A percentile compares a stretch with the other conserved stretches of the same genome.
These are phyloP conservation scores for Pseudoturritis turrita DNA, from an alignment of 345 rosid genomes.

Conservation along the genomic window DNA sequence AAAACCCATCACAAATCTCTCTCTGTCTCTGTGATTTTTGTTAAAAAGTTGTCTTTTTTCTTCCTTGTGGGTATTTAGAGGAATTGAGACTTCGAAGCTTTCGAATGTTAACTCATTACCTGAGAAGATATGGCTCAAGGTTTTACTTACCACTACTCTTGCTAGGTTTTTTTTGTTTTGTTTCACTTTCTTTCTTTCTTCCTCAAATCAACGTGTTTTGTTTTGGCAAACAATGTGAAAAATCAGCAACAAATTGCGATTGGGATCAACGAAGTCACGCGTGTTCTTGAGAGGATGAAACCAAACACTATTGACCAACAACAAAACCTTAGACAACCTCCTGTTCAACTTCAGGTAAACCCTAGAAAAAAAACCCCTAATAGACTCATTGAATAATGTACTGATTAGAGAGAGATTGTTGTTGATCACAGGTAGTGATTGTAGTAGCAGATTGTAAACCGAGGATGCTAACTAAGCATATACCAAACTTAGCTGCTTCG, in stretches of 20 bases:
- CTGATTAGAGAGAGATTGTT: background rate
- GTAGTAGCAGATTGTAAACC: slow-evolving; percentile 71
- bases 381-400: background rate
- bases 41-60: background rate
- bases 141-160: slow-evolving; percentile 1
- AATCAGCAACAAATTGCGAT: slow-evolving; percentile 70
- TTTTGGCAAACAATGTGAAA: too few species aligned
- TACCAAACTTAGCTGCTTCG: slow-evolving; percentile 58
- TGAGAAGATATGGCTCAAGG: slow-evolving; percentile 80
- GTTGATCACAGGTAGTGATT: slow-evolving; percentile 45
- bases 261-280: slow-evolving; percentile 88
- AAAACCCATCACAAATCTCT: background rate
- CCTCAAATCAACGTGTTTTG: background rate
- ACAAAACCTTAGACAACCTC: slow-evolving; percentile 22
- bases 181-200: background rate
- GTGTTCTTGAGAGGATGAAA: slow-evolving; percentile 67
- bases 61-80: slow-evolving; percentile 32
- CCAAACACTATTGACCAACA: background rate
- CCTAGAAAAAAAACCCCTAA: too few species aligned
- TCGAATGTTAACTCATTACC: slow-evolving; percentile 50
- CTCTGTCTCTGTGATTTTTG: background rate
- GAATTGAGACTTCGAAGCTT: slow-evolving; percentile 42
- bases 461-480: slow-evolving; percentile 62
- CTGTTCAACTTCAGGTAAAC: slow-evolving; percentile 56
- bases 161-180: background rate